Base-by-base conservation (phyloP, 331 rosid genomes). In the Pyracantha coccinea region DNA sequence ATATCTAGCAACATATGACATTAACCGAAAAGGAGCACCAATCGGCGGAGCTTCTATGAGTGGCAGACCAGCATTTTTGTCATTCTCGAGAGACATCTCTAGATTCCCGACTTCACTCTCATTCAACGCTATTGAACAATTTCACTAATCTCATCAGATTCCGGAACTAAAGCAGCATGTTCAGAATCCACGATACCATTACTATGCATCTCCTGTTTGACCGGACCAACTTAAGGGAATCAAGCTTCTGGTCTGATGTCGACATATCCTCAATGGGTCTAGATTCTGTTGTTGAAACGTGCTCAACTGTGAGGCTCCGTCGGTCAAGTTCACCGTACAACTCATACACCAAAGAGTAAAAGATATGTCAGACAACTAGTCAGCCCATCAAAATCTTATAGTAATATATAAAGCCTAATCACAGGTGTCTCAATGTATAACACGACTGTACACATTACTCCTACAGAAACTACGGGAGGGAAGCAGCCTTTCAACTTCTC, bases 1-100 rank as follows among this genome's bases (percentile, higher is more conserved):
- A 68, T 84, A 92, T 54, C 88, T 88, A 11, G 97, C 93, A 75
- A 94, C 87, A 78, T 88, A 90, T 21, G 95, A 94, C 59, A 94
- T 82, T 60, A 94, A 75, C 61, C 96, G 94, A 76, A 88, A 90
- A 44, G 98, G 97, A 69, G 98, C 96, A n/a, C 98, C 98, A 13
- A 87, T 85, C 23, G 90, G 82, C 71, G 98, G 98, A 74, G 98
- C 89, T 83, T 90, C 98, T 15, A 83, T 73, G 67, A 94, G 57
- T 20, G 91, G 80, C 80, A 88, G 84, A 52, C 4, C 72, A 31
- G 58, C 84, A 2, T 81, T 72, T 68, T 75, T 87, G 71, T 69
- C 91, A 75, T 70, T 74, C 69, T 65, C 69, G 27, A 75, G 69
- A 72, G 75, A 85, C 73, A 52, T 23, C 77, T 80, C 92, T 14